Evolutionary conservation across 2,329 filamentous ascomycete genomes (phyloP).

Genomic region (Periconia digitata): DNA sequence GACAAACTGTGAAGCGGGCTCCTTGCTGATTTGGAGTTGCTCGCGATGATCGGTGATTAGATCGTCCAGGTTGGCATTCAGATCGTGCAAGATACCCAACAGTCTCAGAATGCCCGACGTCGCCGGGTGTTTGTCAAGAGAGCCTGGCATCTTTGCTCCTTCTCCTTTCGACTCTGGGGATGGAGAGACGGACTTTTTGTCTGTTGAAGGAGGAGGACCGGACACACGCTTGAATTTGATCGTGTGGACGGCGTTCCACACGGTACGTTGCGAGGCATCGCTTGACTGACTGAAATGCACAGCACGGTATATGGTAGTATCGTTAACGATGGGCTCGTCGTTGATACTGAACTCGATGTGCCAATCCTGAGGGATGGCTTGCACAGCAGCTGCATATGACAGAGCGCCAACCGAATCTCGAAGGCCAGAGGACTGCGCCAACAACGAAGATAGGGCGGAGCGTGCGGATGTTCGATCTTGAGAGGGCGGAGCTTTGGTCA

Average conservation of each 20-base stretch:
- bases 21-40: conserved; percentile 69
- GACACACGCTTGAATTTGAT: conserved; percentile 88
- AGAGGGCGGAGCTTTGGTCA: conserved; percentile 31
- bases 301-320: conserved; percentile 94
- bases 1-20: conserved; percentile 91
- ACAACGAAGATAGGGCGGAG: conserved; percentile 30
- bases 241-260: conserved; percentile 88
- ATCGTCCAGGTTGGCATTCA: conserved; percentile 93
- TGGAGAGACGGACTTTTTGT: conserved; percentile 64
- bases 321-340: conserved; percentile 78
- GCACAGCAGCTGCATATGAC: conserved; percentile 83
- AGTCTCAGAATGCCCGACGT: conserved; percentile 86
- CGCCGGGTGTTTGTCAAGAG: conserved; percentile 78
- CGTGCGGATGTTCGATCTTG: conserved; percentile 32
- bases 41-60: conserved; percentile 78
- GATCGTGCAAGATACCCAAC: conserved; percentile 84
- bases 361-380: conserved; percentile 85
- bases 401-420: conserved; percentile 57
- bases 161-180: conserved; percentile 55
- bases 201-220: conserved; percentile 79
- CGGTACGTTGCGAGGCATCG: conserved; percentile 70
- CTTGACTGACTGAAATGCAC: conserved; percentile 73
- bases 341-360: conserved; percentile 94
- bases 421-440: conserved; percentile 36
- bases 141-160: conserved; percentile 69